Percentiles rank a stretch among this genome's conserved stretches.
These are phyloP conservation scores for Saccharomyces kudriavzevii DNA, from an alignment of 805 yeast species.

Conservation along the genomic window DNA sequence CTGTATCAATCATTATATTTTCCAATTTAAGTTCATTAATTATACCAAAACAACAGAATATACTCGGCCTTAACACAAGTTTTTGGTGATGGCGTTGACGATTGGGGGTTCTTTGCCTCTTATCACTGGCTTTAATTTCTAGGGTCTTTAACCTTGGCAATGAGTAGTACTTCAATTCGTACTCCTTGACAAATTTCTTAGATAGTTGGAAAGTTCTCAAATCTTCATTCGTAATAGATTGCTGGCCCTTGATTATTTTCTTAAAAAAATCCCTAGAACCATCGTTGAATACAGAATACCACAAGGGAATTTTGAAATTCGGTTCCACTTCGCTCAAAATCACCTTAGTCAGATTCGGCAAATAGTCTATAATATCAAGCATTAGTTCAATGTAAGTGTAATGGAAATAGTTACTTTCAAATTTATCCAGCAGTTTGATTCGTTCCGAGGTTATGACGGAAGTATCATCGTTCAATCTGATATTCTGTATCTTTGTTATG, in stretches of 20 bases:
- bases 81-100: slow-evolving; percentile 5
- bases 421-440: slow-evolving; percentile 9
- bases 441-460: slow-evolving; percentile 1
- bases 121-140: slow-evolving; percentile 17
- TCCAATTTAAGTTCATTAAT: slow-evolving; percentile 38
- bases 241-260: slow-evolving; percentile 28
- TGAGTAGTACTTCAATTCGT: slow-evolving; percentile 22
- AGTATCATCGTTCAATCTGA: slow-evolving; percentile 3
- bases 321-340: slow-evolving; percentile 42
- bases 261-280: slow-evolving; percentile 28
- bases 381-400: slow-evolving; percentile 32
- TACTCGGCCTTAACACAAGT: slow-evolving; percentile 32
- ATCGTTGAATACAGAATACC: slow-evolving; percentile 30
- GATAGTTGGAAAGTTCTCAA: slow-evolving; percentile 26
- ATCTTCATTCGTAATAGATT: slow-evolving; percentile 27
- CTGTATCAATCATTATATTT: slow-evolving; percentile 43
- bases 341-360: slow-evolving; percentile 40
- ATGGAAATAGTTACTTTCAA: slow-evolving; percentile 16
- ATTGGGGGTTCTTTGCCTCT: slow-evolving; percentile 4
- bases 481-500: slow-evolving; percentile 15
- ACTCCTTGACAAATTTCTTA: slow-evolving; percentile 19
- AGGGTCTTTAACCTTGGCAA: slow-evolving; percentile 25
- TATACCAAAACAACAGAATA: slow-evolving; percentile 39
- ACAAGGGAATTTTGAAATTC: slow-evolving; percentile 44
- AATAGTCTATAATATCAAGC: slow-evolving; percentile 37